Evolutionary conservation across 768 basidiomycete species (phyloP), one percentile per base, ranked within the genome.

Genomic region (Glaciozyma martinii): DNA sequence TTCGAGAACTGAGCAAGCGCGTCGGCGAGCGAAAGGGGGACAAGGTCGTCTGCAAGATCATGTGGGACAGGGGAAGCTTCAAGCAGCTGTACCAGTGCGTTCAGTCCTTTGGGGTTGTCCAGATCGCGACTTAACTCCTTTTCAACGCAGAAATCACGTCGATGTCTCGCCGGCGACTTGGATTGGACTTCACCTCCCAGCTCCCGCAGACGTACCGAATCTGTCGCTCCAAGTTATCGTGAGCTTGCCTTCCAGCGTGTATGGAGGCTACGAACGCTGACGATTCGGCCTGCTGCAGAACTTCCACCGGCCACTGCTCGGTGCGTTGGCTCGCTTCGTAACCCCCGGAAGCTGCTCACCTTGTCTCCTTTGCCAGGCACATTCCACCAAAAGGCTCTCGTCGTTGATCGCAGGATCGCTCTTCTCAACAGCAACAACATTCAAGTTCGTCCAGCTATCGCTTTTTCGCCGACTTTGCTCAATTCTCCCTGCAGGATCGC

Each of bases 301-400:
- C 68, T 83, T 79, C 65, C 81, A 82, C 66, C 80, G 73, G n/a
- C 75, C 75, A 0, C 47, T 69, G 1, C 65, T 66, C 37, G 67
- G 56, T 42, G 15, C 25, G 42, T 16, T 57, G 6, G 25, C 21
- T 42, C n/a, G 32, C 16, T 42, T 25, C 19, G 50, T 37, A 15
- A 7, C 19, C 19, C 3, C 82, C 27, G 74, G 84, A 33, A 5
- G 9, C 18, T 27, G 19, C 30, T 15, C 15, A 15, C 52, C 32
- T 42, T 19, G 23, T 3, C 43, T 42, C 29, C 25, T 33, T 30
- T 5, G 27, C n/a, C 44, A 4, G 85, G 85, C 18, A 87, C 86
- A 0, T 87, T 86, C 75, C 86, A 88, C 69, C 81, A 83, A 54
- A 87, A 87, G 72, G 86, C 82, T 71, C 78, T 86, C 76, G 77